Conservation (phyloP, 1,284 basidiomycete genomes). For the Puccinia hordei region DNA sequence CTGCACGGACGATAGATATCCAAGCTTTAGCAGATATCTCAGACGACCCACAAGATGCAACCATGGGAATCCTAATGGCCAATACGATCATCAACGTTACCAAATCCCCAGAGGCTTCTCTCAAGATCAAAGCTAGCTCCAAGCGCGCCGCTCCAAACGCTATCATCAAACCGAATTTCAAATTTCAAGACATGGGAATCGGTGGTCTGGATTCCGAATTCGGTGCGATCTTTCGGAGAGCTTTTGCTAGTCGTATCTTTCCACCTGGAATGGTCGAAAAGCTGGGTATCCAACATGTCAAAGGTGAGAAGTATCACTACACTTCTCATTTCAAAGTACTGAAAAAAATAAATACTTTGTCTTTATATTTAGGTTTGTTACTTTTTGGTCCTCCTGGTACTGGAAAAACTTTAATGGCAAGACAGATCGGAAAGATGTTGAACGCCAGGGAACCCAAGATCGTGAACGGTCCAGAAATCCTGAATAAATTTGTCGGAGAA, state of each 20-base stretch:
- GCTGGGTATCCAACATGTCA: slow-evolving; percentile 97
- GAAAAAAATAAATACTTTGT: background rate
- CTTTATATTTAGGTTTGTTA: slow-evolving; percentile 71
- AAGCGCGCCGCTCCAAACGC: slow-evolving; percentile 91
- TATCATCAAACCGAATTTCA: slow-evolving; percentile 96
- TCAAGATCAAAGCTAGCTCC: slow-evolving; percentile 88
- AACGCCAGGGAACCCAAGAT: slow-evolving; percentile 98
- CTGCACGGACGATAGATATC: slow-evolving; percentile 65
- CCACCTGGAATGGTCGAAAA: slow-evolving; percentile 95
- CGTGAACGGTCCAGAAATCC: slow-evolving; percentile 95
- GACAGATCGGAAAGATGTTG: slow-evolving; percentile 99
- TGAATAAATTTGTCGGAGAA: slow-evolving; percentile 96
- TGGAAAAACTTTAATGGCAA: slow-evolving; percentile 95
- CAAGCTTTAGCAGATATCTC: slow-evolving; percentile 64
- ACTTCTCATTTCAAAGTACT: background rate
- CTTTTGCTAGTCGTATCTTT: slow-evolving; percentile 97
- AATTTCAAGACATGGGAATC: slow-evolving; percentile 99
- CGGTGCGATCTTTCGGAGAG: slow-evolving; percentile 93
- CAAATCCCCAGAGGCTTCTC: slow-evolving; percentile 75
- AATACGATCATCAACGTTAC: slow-evolving; percentile 86
- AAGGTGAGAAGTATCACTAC: slow-evolving; percentile 65
- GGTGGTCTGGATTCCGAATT: slow-evolving; percentile 97
- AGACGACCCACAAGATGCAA: slow-evolving; percentile 61
- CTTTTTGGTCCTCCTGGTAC: slow-evolving; percentile 96
- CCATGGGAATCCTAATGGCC: slow-evolving; percentile 80